Evolutionary conservation across 2,329 filamentous ascomycete species (phyloP).

Genomic region (Penicillium sp.): DNA sequence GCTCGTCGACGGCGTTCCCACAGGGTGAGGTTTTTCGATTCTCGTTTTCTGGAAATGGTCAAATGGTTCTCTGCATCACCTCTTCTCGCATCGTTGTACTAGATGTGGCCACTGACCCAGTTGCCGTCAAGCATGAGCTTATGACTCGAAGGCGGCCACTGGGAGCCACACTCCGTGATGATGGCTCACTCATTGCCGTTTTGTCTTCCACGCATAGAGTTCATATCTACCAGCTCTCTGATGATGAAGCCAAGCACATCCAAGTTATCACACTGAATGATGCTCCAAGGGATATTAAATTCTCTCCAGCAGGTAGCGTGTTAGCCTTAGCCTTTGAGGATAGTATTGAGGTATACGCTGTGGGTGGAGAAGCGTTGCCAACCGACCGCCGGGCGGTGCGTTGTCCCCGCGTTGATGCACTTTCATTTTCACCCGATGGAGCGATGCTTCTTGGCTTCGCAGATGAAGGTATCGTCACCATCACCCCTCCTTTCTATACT

Average conservation of each 20-base stretch:
- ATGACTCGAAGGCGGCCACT: slow-evolving; percentile 74
- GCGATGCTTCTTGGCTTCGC: slow-evolving; percentile 77
- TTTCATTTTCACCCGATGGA: slow-evolving; percentile 74
- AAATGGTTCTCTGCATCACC: slow-evolving; percentile 75
- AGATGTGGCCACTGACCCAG: slow-evolving; percentile 58
- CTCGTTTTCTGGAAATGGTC: slow-evolving; percentile 70
- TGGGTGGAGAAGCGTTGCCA: slow-evolving; percentile 60
- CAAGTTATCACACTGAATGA: slow-evolving; percentile 76
- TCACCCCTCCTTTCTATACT: slow-evolving; percentile 77
- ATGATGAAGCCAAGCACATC: slow-evolving; percentile 64
- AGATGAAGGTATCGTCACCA: slow-evolving; percentile 66
- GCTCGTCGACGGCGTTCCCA: slow-evolving; percentile 74
- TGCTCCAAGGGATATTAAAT: slow-evolving; percentile 70
- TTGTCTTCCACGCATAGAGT: slow-evolving; percentile 79
- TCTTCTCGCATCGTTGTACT: slow-evolving; percentile 81
- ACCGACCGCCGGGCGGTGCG: slow-evolving; percentile 74
- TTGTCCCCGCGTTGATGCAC: slow-evolving; percentile 69
- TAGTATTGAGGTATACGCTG: slow-evolving; percentile 81
- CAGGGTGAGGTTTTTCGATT: slow-evolving; percentile 85
- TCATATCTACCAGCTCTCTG: slow-evolving; percentile 73
- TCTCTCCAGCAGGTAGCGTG: slow-evolving; percentile 78
- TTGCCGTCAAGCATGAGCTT: slow-evolving; percentile 70
- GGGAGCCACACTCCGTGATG: slow-evolving; percentile 74
- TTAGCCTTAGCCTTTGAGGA: slow-evolving; percentile 81
- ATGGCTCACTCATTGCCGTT: slow-evolving; percentile 73